Base-by-base conservation (phyloP, 768 basidiomycete species). In the Amanita phalloides region DNA sequence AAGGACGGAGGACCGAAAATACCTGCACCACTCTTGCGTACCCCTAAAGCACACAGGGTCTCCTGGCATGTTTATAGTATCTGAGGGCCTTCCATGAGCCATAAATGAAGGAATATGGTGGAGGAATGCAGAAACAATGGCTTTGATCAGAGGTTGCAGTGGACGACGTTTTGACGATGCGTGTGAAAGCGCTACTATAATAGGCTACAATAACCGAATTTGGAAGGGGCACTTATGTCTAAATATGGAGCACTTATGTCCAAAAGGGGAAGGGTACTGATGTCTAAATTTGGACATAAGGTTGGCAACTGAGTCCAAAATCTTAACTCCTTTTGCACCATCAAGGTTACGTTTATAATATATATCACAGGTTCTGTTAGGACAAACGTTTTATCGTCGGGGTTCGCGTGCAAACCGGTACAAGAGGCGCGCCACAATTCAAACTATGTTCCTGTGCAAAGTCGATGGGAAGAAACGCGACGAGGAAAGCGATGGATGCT, bases 341-440 rank as follows among this genome's bases (percentile, higher is more conserved):
- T 57, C 3, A 54, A 88, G 90, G 88, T 3, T 79, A 87, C 60
- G 74, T 90, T 33, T 77, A 86, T 66, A 84, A 14, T 68, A 74
- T 14, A 68, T 90, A 7, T 67, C 96, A 0, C 72, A 82, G 17
- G 67, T 69, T 1, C 68, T 99, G 20, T 70, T 98, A 6, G 67
- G 63, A 3, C 95, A 99, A 61, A 73, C 68, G 9, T 68, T 77
- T 37, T 99, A 93, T 89, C 75, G 84, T 33, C 75, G 83, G 37
- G 89, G 91, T 1, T 84, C 81, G 51, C 74, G 96, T 53, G 93
- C 88, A 45, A 75, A 71, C 44, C 94, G 93, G 89, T 84, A 97
- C 62, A 90, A 93, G 32, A 80, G 94, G 11, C 74, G 86, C 4
- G 90, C 90, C 2, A 67, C 95, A 6, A 68, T 97, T 21, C 71